Evolutionary conservation across 2,329 filamentous ascomycete species (phyloP).

Genomic region (Botrytis porri): DNA sequence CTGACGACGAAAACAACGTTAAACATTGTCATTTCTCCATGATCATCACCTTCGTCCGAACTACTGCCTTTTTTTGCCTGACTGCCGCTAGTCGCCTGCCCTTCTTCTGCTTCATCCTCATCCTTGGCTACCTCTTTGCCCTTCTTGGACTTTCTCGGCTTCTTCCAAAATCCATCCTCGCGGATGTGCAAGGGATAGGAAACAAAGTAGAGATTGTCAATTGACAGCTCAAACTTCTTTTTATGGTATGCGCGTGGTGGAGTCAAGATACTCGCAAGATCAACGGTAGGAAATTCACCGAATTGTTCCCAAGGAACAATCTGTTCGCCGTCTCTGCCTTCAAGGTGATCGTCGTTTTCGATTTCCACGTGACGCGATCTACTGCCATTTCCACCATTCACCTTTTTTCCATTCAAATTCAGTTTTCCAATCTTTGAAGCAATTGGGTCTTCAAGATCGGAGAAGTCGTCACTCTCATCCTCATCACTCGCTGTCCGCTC

Average conservation of each 20-base stretch:
- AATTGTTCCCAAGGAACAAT: constrained; percentile 69
- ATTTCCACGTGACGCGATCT: constrained; percentile 30
- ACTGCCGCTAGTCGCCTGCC: constrained; percentile 17
- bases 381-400: constrained; percentile 1
- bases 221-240: constrained; percentile 73
- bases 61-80: constrained; percentile 32
- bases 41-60: constrained; percentile 31
- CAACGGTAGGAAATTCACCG: constrained; percentile 69
- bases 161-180: constrained; percentile 74
- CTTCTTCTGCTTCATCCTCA: constrained; percentile 23
- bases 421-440: constrained; percentile 26
- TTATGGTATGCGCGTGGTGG: constrained; percentile 76
- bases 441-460: constrained; percentile 49
- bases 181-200: constrained; percentile 82
- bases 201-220: constrained; percentile 77
- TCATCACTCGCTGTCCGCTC: constrained; percentile 25
- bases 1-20: constrained; percentile 92
- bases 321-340: constrained; percentile 55
- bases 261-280: constrained; percentile 76
- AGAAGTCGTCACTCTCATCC: constrained; percentile 39
- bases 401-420: constrained; percentile 20
- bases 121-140: constrained; percentile 30
- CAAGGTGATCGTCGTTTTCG: constrained; percentile 44
- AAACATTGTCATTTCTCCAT: constrained; percentile 81
- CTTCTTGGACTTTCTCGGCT: constrained; percentile 46